These are phyloP conservation scores for Nigrospora osmanthi DNA, from an alignment of 2,329 filamentous ascomycete species.

Conservation along the genomic window DNA sequence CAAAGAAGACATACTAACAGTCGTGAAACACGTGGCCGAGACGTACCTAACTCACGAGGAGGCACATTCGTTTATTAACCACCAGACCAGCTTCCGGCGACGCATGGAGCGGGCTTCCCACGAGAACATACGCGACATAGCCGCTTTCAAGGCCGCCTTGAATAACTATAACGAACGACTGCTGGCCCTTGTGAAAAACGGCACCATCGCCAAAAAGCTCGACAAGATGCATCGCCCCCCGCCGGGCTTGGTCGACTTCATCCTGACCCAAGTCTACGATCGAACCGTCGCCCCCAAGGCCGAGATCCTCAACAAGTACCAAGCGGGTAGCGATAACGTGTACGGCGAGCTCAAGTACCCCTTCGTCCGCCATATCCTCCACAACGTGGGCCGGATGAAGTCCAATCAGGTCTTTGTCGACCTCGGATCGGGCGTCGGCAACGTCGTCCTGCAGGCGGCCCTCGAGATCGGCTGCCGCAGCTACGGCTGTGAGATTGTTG, in stretches of 20 bases:
- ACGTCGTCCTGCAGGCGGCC: conserved; percentile 89
- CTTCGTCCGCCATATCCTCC: conserved; percentile 77
- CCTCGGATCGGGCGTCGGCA: conserved; percentile 90
- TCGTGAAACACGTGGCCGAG: conserved; percentile 61
- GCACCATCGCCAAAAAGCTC: conserved; percentile 65
- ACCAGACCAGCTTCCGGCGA: conserved; percentile 66
- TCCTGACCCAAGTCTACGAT: conserved; percentile 82
- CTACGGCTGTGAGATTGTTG: conserved; percentile 96
- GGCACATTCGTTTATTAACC: conserved; percentile 60
- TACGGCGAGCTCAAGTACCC: conserved; percentile 88
- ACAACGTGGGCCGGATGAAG: conserved; percentile 65
- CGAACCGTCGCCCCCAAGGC: conserved; percentile 88
- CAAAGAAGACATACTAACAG: conserved; percentile 62
- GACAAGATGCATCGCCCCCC: conserved; percentile 62
- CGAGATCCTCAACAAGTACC: conserved; percentile 74
- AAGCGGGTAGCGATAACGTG: conserved; percentile 85
- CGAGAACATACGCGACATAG: conserved; percentile 53
- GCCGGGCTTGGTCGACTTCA: conserved; percentile 67
- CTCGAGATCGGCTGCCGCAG: conserved; percentile 89
- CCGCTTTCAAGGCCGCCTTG: conserved; percentile 66
- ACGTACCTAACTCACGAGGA: conserved; percentile 71
- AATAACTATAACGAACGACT: conserved; percentile 71
- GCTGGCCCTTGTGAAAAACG: conserved; percentile 55
- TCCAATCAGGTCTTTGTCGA: conserved; percentile 88
- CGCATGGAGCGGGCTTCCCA: conserved; percentile 68